phyloP scores from a whole-genome alignment of 441 rosid genomes.

The Euphorbia celastroides region DNA sequence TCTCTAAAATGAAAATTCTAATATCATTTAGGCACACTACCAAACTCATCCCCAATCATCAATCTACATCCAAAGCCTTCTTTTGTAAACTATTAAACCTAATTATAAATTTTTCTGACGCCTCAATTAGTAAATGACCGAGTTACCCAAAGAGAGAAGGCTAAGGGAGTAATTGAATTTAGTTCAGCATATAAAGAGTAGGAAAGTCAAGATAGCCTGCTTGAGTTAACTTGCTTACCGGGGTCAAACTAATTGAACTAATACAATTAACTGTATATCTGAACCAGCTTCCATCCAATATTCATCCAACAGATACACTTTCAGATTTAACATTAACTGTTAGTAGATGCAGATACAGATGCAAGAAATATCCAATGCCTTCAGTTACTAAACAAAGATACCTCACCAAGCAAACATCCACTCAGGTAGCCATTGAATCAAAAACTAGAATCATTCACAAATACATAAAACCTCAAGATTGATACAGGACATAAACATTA shows the following conservation, averaged over 20 bases:
- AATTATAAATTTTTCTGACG: not conserved
- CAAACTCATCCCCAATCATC: not conserved
- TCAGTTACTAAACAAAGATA: not conserved
- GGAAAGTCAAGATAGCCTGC: conserved; percentile 1
- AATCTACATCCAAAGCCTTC: not conserved
- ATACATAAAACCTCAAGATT: not conserved
- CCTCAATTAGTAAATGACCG: not conserved
- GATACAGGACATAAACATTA: not conserved
- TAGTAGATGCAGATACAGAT: not conserved
- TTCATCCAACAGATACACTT: not conserved
- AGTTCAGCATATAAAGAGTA: not conserved
- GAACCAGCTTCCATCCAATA: not conserved
- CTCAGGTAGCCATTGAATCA: not conserved
- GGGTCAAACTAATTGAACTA: not conserved
- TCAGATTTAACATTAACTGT: not conserved
- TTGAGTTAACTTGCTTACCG: not conserved
- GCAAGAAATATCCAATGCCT: not conserved
- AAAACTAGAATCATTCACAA: not conserved
- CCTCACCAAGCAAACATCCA: not conserved
- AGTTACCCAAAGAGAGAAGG: not conserved
- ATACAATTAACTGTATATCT: not conserved
- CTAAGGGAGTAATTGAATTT: not conserved
- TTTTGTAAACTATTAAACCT: not conserved
- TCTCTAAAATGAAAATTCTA: not conserved
- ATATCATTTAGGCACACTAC: not conserved